These are phyloP conservation scores for Forsythia viridissima DNA, from an alignment of 257 asterid species.

Conservation along the genomic window DNA sequence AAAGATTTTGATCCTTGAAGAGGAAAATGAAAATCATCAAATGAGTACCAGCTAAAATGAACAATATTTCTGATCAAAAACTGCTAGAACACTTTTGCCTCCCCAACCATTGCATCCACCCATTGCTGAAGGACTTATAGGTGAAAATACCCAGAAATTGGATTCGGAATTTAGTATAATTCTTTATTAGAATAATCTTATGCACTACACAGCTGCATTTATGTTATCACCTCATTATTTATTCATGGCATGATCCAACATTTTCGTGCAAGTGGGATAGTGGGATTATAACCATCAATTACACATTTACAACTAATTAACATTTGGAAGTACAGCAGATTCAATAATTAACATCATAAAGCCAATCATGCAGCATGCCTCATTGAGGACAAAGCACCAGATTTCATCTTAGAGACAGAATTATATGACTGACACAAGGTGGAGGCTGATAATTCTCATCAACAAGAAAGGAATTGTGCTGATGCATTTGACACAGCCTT, in stretches of 20 bases:
- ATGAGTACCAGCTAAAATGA: neutral
- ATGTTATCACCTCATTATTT: neutral
- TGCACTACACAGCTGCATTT: neutral
- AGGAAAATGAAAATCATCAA: slow-evolving; percentile 1
- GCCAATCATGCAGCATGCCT: neutral
- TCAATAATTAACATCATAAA: slow-evolving; percentile 11
- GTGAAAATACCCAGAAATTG: neutral
- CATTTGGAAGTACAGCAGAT: neutral
- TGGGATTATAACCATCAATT: slow-evolving; percentile 7
- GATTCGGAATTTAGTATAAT: neutral
- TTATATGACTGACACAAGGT: neutral
- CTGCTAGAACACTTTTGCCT: neutral
- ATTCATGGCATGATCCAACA: neutral
- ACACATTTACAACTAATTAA: slow-evolving; percentile 1
- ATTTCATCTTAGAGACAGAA: neutral
- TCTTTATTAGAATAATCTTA: neutral
- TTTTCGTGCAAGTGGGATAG: neutral
- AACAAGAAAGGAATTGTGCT: slow-evolving; percentile 11
- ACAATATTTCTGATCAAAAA: neutral
- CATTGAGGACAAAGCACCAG: neutral
- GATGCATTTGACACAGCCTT: neutral
- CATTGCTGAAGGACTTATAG: neutral
- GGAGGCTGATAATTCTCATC: neutral
- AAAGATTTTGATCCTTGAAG: slow-evolving; percentile 84
- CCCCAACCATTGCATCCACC: neutral